Evolutionary conservation across 2,329 filamentous ascomycete genomes (phyloP).

Genomic region (Verticillium tricorpus): DNA sequence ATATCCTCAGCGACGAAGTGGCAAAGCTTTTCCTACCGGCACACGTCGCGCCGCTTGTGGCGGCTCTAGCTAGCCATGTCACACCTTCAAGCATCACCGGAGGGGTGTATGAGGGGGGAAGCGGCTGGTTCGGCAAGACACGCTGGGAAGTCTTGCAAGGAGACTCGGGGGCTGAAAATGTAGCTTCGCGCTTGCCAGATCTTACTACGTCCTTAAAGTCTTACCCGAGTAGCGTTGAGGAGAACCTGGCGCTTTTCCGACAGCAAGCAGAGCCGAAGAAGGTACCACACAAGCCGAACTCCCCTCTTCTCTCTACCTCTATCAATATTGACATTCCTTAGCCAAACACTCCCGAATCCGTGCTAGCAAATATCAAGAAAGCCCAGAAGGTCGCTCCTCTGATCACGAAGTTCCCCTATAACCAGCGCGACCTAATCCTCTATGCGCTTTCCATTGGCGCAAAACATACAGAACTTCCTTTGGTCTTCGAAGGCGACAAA

Average conservation of each 20-base stretch:
- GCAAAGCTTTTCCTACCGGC: slow-evolving; percentile 99
- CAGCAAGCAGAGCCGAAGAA: not conserved
- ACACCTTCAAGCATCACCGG: slow-evolving; percentile 80
- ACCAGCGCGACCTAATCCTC: slow-evolving; percentile 83
- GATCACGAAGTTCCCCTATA: slow-evolving; percentile 75
- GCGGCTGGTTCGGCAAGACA: slow-evolving; percentile 86
- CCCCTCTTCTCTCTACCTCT: no score
- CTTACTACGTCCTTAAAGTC: slow-evolving; percentile 70
- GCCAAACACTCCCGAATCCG: not conserved
- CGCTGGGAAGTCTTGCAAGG: slow-evolving; percentile 93
- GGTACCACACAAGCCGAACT: not conserved
- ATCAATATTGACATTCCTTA: no score
- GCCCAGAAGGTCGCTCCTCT: slow-evolving; percentile 46
- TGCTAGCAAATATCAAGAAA: not conserved
- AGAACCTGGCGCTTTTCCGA: not conserved
- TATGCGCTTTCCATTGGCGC: slow-evolving; percentile 95
- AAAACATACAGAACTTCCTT: slow-evolving; percentile 80
- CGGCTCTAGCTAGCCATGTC: slow-evolving; percentile 80
- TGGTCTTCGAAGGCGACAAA: slow-evolving; percentile 86
- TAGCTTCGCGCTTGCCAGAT: slow-evolving; percentile 34
- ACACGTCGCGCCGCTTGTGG: slow-evolving; percentile 91
- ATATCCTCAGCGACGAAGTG: slow-evolving; percentile 93
- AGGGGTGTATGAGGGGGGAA: slow-evolving; percentile 88
- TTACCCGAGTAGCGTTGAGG: slow-evolving; percentile 51
- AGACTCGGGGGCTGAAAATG: slow-evolving; percentile 79